Evolutionary conservation across 1,139 yeast species (phyloP), one percentile per base, ranked within the genome.

Genomic region (Torulaspora globosa): DNA sequence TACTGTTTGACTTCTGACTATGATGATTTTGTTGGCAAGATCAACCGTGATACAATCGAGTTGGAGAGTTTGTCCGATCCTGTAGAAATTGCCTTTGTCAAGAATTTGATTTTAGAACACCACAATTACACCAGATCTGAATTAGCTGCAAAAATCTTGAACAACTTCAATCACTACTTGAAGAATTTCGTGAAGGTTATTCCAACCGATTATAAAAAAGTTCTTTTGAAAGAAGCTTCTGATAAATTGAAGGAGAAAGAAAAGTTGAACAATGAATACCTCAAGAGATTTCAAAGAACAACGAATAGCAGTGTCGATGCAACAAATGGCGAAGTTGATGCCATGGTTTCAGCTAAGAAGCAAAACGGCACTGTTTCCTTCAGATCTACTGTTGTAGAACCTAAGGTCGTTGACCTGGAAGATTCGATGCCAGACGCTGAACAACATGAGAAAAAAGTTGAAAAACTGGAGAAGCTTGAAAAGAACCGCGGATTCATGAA

Each of bases 81-180:
- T 6, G 76, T 84, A 46, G 98, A 92, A 70, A 85, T 90, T 70
- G 97, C 97, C 0, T 89, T 88, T 70, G 80, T 92, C 62, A 84
- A 96, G 66, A 95, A 95, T 30, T 76, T 92, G 65, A 81, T 92
- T 60, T 97, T 92, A 70, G 96, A 92, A 62, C 97, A 92, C 68
- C 83, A 90, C 60, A 96, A 89, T 66, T 89, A 85, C 78, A 92
- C 97, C 48, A 86, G 83, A 30, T 92, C 97, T 28, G 94, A 84
- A 64, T 78, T 92, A 54, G 97, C 97, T 42, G 86, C 81, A 58
- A 78, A 85, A 51, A 78, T 92, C 52, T 77, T 92, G 73, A 75
- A 72, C 53, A 90, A 89, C 69, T 92, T 92, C 76, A 87, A 89
- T 75, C 78, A 95, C 62, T 78, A 85, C 66, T 74, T 92, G 64